Conservation (phyloP, 306 rosid genomes). For the Astragalus membranaceus region DNA sequence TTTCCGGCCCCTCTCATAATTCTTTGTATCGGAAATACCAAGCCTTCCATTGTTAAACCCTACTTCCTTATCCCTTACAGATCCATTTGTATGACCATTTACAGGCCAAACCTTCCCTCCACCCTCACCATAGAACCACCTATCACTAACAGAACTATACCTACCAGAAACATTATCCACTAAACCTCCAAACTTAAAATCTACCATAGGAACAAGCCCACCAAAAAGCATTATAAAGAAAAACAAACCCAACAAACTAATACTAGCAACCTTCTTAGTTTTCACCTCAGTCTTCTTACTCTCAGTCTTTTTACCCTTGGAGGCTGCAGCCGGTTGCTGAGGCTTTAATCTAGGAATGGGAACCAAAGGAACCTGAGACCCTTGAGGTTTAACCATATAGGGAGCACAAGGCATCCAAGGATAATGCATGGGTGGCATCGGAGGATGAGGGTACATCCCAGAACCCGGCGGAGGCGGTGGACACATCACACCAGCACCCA, state of each 20-base stretch:
- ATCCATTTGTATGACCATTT: conserved; percentile 36
- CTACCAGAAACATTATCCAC: conserved; percentile 40
- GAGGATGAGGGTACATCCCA: conserved; percentile 73
- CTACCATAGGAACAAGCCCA: conserved; percentile 61
- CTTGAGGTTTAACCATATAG: conserved; percentile 68
- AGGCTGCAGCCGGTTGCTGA: conserved; percentile 40
- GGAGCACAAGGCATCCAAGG: conserved; percentile 80
- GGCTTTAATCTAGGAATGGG: conserved; percentile 91
- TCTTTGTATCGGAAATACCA: conserved; percentile 25
- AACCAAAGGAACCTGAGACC: conserved; percentile 83
- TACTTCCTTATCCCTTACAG: conserved; percentile 32
- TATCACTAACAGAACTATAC: conserved; percentile 36
- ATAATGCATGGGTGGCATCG: conserved; percentile 65
- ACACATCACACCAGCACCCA: conserved; percentile 57
- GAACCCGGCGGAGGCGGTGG: conserved; percentile 50
- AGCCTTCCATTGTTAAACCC: conserved; percentile 40
- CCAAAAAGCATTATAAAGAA: conserved; percentile 77
- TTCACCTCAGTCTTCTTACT: conserved; percentile 59
- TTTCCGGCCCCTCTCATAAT: conserved; percentile 32
- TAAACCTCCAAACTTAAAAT: conserved; percentile 51
- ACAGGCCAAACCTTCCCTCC: conserved; percentile 55
- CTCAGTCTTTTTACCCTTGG: conserved; percentile 55
- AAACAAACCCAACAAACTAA: conserved; percentile 83
- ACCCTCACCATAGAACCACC: conserved; percentile 36
- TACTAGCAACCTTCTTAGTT: conserved; percentile 93